Evolutionary conservation across 192 early-diverging fungal genomes (phyloP), one percentile per base, ranked within the genome.

Genomic region (Coemansia sp.): DNA sequence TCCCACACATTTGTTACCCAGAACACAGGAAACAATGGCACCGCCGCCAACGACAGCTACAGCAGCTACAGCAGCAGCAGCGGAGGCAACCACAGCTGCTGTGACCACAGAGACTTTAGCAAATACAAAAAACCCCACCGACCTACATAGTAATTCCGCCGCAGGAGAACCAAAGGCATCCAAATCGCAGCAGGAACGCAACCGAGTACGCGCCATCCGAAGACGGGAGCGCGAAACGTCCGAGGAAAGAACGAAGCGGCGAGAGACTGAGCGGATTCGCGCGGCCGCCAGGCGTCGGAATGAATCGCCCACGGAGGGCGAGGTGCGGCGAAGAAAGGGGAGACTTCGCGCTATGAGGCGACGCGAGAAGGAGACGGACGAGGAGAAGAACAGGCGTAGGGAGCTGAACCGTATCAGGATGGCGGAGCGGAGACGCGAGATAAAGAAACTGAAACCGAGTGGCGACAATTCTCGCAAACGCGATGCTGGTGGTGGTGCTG

Each of bases 351-450:
- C 72, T 4, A 68, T 65, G 55, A 49, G 45, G 7, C 49, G 73
- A n/a, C 61, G 78, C 1, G 66, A 60, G 6, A 69, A 65, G 38
- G 78, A 80, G 45, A 75, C 78, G 0, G 62, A 63, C 14, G 63
- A 75, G 20, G 78, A 80, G 54, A 69, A 66, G 8, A 49, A 13
- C 1, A 43, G 50, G 2, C 45, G 78, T 3, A 42, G 58, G 13
- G 78, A 75, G 7, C 22, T 37, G 10, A 80, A 80, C 48, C 55
- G 78, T 13, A 5, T 68, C 3, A 62, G 73, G 20, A 80, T 80
- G 78, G 78, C 78, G 0, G 61, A 64, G 46, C 63, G 62, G 0
- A 55, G 68, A 1, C 61, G 63, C 10, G 49, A 32, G 37, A 37
- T 61, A 17, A 53, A 43, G 42, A 4, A 56, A 17, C 6, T 13